phyloP scores from a whole-genome alignment of 2,329 filamentous ascomycete genomes.

The Neophaeococcomyces aloes region DNA sequence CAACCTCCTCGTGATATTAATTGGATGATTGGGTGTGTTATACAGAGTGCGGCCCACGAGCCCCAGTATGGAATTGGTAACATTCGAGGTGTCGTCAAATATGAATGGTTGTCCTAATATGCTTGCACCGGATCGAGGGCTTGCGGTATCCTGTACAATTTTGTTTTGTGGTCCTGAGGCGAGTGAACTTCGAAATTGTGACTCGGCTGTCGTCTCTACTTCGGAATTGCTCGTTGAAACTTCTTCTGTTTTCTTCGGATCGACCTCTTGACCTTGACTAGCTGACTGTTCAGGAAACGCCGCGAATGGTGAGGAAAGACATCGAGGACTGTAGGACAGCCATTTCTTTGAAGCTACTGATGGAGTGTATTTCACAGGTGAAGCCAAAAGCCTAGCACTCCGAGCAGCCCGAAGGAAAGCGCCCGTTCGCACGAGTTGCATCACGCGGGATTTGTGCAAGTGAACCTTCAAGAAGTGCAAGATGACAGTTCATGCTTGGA shows the following conservation, averaged over 20 bases:
- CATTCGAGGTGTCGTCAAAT: slow-evolving; percentile 72
- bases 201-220: slow-evolving; percentile 3
- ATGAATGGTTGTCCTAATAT: slow-evolving; percentile 17
- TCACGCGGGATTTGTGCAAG: slow-evolving; percentile 5
- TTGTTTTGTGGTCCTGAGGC: slow-evolving; percentile 11
- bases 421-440: slow-evolving; percentile 19
- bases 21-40: slow-evolving; percentile 78
- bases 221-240: slow-evolving; percentile 3
- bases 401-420: slow-evolving; percentile 17
- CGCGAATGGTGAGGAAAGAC: not conserved
- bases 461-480: too few species aligned
- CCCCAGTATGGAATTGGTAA: slow-evolving; percentile 61
- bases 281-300: slow-evolving; percentile 18
- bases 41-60: slow-evolving; percentile 72
- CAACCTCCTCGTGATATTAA: slow-evolving; percentile 80
- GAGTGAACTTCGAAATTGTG: slow-evolving; percentile 8
- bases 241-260: slow-evolving; percentile 15
- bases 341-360: not conserved
- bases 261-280: slow-evolving; percentile 12
- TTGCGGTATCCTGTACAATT: slow-evolving; percentile 9
- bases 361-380: not conserved
- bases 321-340: not conserved
- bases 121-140: slow-evolving; percentile 12
- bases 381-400: slow-evolving; percentile 11
- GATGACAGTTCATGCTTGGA: too few species aligned